A percentile compares a stretch with the other conserved stretches of the same genome.
Conservation (phyloP, 805 yeast genomes). For the Blastobotrys americana region DNA sequence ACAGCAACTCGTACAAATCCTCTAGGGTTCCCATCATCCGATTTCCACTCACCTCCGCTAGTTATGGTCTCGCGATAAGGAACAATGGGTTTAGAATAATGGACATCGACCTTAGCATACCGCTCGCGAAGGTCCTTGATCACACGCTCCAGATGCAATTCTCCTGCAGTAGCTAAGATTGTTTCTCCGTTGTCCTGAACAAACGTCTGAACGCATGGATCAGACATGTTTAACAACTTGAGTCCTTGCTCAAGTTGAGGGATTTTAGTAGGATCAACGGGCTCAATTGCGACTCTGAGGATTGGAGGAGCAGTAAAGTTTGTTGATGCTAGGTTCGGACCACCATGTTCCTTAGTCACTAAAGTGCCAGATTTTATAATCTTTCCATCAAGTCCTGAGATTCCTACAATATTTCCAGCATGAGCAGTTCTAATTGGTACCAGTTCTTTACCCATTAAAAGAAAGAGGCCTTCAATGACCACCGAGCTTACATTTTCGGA, state of each 20-base stretch:
- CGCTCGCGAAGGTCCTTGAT: conserved; percentile 82
- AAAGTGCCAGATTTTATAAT: conserved; percentile 84
- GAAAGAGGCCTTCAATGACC: conserved; percentile 57
- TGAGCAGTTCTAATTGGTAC: conserved; percentile 74
- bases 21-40: conserved; percentile 16
- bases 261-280: conserved; percentile 77
- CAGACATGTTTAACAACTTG: conserved; percentile 73
- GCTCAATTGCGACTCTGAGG: conserved; percentile 92
- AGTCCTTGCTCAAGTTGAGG: conserved; percentile 71
- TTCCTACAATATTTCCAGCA: conserved; percentile 92
- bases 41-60: conserved; percentile 36
- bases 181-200: conserved; percentile 89
- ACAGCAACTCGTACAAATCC: conserved; percentile 38
- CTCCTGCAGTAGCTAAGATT: conserved; percentile 93
- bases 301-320: conserved; percentile 79
- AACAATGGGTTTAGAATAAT: conserved; percentile 84
- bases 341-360: conserved; percentile 48
- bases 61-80: conserved; percentile 86
- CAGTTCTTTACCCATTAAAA: conserved; percentile 90
- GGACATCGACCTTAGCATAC: conserved; percentile 85
- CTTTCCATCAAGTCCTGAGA: conserved; percentile 80
- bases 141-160: conserved; percentile 90
- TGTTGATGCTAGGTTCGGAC: conserved; percentile 72
- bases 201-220: conserved; percentile 87
- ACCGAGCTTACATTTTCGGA: conserved; percentile 46